phyloP scores from a whole-genome alignment of 2,329 filamentous ascomycete species.

The Hymenoscyphus fructigenus region DNA sequence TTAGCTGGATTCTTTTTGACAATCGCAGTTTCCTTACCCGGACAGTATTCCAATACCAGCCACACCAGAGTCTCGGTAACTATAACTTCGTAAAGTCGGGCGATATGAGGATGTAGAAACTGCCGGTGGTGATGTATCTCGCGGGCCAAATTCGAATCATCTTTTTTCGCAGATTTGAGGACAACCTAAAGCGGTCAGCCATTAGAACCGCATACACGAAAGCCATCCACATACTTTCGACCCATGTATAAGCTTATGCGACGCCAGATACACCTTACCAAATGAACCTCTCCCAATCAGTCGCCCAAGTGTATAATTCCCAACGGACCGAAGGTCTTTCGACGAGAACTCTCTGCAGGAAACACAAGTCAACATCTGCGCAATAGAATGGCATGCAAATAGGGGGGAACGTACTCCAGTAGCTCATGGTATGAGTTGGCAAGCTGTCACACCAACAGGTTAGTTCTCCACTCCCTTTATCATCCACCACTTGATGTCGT shows the following conservation, averaged over 20 bases:
- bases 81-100: slow-evolving; percentile 94
- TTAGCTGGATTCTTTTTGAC: slow-evolving; percentile 34
- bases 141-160: slow-evolving; percentile 90
- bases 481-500: background rate
- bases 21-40: slow-evolving; percentile 55
- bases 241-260: slow-evolving; percentile 96
- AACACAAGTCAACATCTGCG: slow-evolving; percentile 28
- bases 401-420: slow-evolving; percentile 69
- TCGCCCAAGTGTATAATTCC: slow-evolving; percentile 88
- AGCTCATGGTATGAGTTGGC: slow-evolving; percentile 95
- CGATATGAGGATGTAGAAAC: slow-evolving; percentile 96
- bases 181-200: slow-evolving; percentile 66
- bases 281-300: slow-evolving; percentile 98
- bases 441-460: slow-evolving; percentile 60
- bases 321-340: slow-evolving; percentile 85
- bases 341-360: slow-evolving; percentile 81
- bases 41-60: slow-evolving; percentile 95
- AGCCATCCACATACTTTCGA: slow-evolving; percentile 68
- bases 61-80: slow-evolving; percentile 94
- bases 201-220: background rate
- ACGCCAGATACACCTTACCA: slow-evolving; percentile 94
- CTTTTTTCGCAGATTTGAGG: slow-evolving; percentile 95
- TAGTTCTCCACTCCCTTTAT: slow-evolving; percentile 26
- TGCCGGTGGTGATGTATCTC: slow-evolving; percentile 99
- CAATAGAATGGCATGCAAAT: background rate